These are phyloP conservation scores for Cyclocybe aegerita DNA, from an alignment of 768 basidiomycete genomes.

Conservation along the genomic window DNA sequence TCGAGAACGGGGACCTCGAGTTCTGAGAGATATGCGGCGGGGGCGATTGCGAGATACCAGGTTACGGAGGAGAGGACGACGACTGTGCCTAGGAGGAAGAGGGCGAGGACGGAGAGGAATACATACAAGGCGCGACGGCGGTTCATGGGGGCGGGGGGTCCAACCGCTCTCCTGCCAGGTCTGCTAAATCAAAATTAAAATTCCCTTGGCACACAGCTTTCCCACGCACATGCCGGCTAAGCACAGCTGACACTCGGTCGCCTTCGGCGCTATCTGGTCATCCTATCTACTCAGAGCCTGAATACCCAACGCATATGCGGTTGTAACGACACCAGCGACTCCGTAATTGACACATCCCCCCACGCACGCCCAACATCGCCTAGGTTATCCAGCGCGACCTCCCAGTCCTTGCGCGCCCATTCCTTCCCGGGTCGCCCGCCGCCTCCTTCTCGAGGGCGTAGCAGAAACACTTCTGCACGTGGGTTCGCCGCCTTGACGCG, in stretches of 20 bases:
- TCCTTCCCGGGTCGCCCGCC: constrained; percentile 72
- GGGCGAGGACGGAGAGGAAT: constrained; percentile 54
- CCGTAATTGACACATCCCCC: constrained; percentile 50
- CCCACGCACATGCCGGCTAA: background rate
- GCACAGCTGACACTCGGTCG: too few species aligned
- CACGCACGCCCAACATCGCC: constrained; percentile 48
- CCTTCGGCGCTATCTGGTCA: too few species aligned
- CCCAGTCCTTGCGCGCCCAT: constrained; percentile 73
- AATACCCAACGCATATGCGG: constrained; percentile 52
- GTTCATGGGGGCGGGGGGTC: constrained; percentile 33
- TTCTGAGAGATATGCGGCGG: constrained; percentile 78
- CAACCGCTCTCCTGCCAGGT: constrained; percentile 3
- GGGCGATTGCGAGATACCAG: constrained; percentile 82
- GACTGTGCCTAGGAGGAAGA: constrained; percentile 86
- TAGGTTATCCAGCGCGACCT: constrained; percentile 47
- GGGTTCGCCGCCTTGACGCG: constrained; percentile 31
- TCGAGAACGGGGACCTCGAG: constrained; percentile 63
- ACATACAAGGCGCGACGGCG: constrained; percentile 43
- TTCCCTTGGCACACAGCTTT: background rate
- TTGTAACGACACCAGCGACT: constrained; percentile 47
- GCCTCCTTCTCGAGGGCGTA: constrained; percentile 35
- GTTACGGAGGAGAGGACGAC: constrained; percentile 90
- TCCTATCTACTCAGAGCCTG: constrained; percentile 19
- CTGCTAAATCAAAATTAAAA: constrained; percentile 8
- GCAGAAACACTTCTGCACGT: constrained; percentile 47